phyloP scores from a whole-genome alignment of 2,329 filamentous ascomycete genomes.

The Fusarium albosuccineum region DNA sequence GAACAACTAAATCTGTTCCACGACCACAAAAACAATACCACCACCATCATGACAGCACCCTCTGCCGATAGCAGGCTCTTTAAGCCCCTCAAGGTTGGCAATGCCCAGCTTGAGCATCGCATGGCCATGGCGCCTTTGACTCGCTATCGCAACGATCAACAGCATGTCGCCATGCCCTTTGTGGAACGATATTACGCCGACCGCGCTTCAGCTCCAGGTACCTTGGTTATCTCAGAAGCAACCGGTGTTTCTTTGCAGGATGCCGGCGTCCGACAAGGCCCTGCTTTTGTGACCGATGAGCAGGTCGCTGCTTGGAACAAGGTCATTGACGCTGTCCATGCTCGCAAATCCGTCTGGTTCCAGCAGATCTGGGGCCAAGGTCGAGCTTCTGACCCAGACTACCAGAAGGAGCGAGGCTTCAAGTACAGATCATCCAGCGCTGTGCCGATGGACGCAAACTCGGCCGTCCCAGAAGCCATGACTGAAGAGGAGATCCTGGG shows the following conservation, averaged over 20 bases:
- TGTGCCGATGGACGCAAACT: constrained; percentile 15
- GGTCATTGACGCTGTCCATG: constrained; percentile 47
- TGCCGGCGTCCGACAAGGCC: constrained; percentile 25
- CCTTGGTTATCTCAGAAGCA: constrained; percentile 49
- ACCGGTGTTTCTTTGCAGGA: constrained; percentile 44
- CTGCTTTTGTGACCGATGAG: constrained; percentile 30
- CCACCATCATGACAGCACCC: constrained; percentile 27
- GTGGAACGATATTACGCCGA: constrained; percentile 49
- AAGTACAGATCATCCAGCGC: constrained; percentile 47
- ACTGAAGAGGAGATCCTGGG: constrained; percentile 21
- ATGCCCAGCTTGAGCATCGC: constrained; percentile 37
- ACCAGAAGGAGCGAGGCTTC: constrained; percentile 40
- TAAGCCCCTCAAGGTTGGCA: constrained; percentile 43
- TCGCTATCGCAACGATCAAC: constrained; percentile 62
- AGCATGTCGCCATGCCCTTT: constrained; percentile 48
- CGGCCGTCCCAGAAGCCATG: constrained; percentile 14
- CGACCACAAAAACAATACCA: not conserved
- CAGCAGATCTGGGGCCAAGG: constrained; percentile 45
- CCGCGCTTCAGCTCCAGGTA: constrained; percentile 60
- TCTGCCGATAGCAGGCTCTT: constrained; percentile 36
- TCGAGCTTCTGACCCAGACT: constrained; percentile 38
- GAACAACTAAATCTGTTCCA: no score
- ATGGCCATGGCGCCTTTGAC: constrained; percentile 53
- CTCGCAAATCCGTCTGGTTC: constrained; percentile 47
- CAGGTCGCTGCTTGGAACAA: constrained; percentile 48